Conservation (phyloP, 2,329 filamentous ascomycete genomes). For the Clathrospora elynae region DNA sequence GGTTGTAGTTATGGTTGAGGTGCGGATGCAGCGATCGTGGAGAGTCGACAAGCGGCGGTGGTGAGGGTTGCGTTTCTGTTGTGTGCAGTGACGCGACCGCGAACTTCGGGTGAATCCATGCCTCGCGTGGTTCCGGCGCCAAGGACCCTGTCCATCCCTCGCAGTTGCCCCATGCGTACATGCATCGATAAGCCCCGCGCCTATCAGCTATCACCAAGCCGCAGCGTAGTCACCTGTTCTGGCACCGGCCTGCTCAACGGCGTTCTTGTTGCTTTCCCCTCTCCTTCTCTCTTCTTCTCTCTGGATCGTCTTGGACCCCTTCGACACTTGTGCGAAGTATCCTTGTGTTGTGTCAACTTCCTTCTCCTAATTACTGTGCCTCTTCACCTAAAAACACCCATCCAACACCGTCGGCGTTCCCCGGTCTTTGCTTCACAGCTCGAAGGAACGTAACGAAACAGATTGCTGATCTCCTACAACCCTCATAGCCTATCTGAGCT, state of each 20-base stretch:
- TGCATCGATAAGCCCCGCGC: conserved; percentile 35
- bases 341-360: conserved; percentile 11
- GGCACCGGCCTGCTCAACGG: conserved; percentile 19
- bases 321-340: conserved; percentile 11
- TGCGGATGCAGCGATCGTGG: conserved; percentile 4
- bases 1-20: neutral
- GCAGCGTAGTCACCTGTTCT: conserved; percentile 27
- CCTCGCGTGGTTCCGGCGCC: conserved; percentile 31
- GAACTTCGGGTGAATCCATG: conserved; percentile 12
- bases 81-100: conserved; percentile 17
- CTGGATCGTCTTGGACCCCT: conserved; percentile 18
- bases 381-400: conserved; percentile 1
- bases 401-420: conserved; percentile 9
- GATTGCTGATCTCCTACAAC: conserved; percentile 3
- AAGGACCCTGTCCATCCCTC: conserved; percentile 26
- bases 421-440: conserved; percentile 19
- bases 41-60: neutral
- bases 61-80: conserved; percentile 3
- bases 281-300: conserved; percentile 14
- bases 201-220: conserved; percentile 30
- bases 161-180: conserved; percentile 35
- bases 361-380: conserved; percentile 5
- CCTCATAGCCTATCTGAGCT: neutral
- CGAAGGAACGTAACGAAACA: conserved; percentile 10
- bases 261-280: conserved; percentile 19